A percentile compares a stretch with the other conserved stretches of the same genome.
These are phyloP conservation scores for Leucogyrophana mollusca DNA, from an alignment of 768 basidiomycete genomes.

Conservation along the genomic window DNA sequence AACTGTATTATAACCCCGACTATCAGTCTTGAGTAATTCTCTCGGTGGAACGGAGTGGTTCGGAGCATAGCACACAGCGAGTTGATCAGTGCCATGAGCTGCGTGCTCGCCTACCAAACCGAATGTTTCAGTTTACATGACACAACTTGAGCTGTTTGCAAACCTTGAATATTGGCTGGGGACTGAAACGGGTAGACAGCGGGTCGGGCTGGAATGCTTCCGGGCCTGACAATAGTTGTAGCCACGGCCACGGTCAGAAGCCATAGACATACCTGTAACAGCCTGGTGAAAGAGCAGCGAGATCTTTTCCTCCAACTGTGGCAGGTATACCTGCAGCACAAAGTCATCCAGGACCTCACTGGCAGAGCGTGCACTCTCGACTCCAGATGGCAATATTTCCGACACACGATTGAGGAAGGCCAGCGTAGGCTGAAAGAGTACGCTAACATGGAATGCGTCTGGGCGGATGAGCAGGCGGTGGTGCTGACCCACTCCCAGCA, in stretches of 20 bases:
- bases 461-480: conserved; percentile 86
- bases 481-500: conserved; percentile 69
- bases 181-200: conserved; percentile 58
- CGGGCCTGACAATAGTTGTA: conserved; percentile 45
- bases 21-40: conserved; percentile 92
- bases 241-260: neutral
- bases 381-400: conserved; percentile 69
- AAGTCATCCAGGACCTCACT: conserved; percentile 87
- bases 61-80: conserved; percentile 90
- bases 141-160: conserved; percentile 4
- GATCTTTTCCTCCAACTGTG: conserved; percentile 94
- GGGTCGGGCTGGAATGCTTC: conserved; percentile 89
- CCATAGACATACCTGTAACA: conserved; percentile 56
- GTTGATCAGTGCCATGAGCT: conserved; percentile 87
- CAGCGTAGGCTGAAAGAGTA: conserved; percentile 93
- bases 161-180: conserved; percentile 80
- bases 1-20: conserved; percentile 94
- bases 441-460: conserved; percentile 91
- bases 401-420: conserved; percentile 76
- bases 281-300: conserved; percentile 83
- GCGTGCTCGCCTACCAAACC: conserved; percentile 66
- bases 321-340: conserved; percentile 87
- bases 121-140: neutral
- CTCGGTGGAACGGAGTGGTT: conserved; percentile 90
- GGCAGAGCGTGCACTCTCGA: conserved; percentile 63